Evolutionary conservation across 176 grass and related monocot genomes (phyloP), one percentile per base, ranked within the genome.

Genomic region (Carex parvula): DNA sequence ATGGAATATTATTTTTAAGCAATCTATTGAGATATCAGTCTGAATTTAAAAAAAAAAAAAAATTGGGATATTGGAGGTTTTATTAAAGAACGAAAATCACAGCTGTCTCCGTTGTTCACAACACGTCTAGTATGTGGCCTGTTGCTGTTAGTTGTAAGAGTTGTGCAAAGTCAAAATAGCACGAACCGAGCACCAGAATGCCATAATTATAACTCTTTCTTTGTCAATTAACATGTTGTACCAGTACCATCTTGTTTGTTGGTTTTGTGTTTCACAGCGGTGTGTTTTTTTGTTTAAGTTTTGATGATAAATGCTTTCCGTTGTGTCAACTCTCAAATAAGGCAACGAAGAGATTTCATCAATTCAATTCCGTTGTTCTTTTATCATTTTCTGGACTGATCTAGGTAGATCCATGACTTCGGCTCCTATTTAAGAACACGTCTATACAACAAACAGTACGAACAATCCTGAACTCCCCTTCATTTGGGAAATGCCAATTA

Each of bases 71-170:
- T 4, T 56, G 24, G 18, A 44, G 17, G 37, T 21, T 30, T 78
- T 24, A 8, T 60, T 1, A 60, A 35, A 73, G 54, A 70, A 87
- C 46, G 12, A 52, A 9, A 46, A 42, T 83, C 3, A 74, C 15
- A 71, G 35, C 15, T 75, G 79, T 65, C 22, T 82, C 12, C 24
- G n/a, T 75, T 42, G 79, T 87, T 82, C 79, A 37, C 68, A 56
- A 33, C 85, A 87, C 85, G 85, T 87, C 81, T 83, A 6, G 20
- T 63, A 60, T 84, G 69, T 44, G 18, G 52, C 69, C 46, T 0
- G 35, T 71, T 74, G 13, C 6, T 54, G 72, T 50, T 56, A 37
- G 60, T 35, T 35, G n/a, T 20, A 83, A 4, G 20, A 61, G 79
- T 74, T 18, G 39, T 6, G 3, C 33, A 0, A 17, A 57, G 71